Base-by-base conservation (phyloP, 441 rosid species). In the Erysimum pusillum region DNA sequence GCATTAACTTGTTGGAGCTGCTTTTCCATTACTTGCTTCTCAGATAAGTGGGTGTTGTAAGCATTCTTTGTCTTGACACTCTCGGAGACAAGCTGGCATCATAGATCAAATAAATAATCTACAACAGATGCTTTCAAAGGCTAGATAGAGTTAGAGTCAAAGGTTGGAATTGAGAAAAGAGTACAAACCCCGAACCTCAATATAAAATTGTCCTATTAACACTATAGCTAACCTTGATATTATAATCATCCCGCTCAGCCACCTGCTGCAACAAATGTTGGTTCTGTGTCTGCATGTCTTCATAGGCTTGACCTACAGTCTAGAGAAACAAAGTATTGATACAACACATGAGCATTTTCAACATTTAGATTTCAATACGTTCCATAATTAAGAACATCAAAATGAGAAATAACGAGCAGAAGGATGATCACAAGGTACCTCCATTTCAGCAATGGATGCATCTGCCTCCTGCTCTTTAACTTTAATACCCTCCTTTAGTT, bases 281-380 rank as follows among this genome's bases (percentile, higher is more conserved):
- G 81, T 93, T 93, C 81, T 93, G 99, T 17, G 91, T 84, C 87
- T 89, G 99, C 99, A 93, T 91, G 81, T 96, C 99, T 83, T 93
- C 97, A 71, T 91, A 96, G 66, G 98, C 98, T 87, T 96, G 97
- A 74, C 97, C 99, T 36, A 96, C 88, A 57, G 93, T 96, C 99
- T 96, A 82, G 38, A 79, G 34, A 66, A 75, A 74, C 11, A 28
- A 70, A 20, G 39, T 61, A 53, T 25, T n/a, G 20, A 52, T 62
- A 60, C 63, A 35, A 66, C 34, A 71, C 54, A 51, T 20, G 44
- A 72, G 46, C 31, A 51, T 25, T 20, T 63, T 48, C 6, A 34
- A 46, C 44, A 17, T 53, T 13, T 32, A n/a, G 28, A 56, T 22
- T 51, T 10, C 34, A 34, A 13, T 15, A 45, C 2, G 51, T 28